Evolutionary conservation across 192 early-diverging fungal genomes (phyloP).

Genomic region (Bifiguratus adelaidae): DNA sequence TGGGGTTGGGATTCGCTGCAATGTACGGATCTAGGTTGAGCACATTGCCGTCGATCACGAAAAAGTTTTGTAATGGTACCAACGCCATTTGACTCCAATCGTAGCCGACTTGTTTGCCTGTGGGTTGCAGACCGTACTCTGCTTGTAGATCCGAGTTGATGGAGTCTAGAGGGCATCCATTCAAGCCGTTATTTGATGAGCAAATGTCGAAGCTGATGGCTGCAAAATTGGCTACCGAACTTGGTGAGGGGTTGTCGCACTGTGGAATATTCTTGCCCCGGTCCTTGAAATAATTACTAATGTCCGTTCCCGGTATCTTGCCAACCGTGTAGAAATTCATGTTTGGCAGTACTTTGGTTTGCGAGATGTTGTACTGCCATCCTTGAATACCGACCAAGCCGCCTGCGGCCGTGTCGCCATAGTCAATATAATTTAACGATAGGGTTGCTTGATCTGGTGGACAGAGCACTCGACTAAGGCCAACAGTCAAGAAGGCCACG

Average conservation of each 20-base stretch:
- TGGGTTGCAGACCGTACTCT: conserved; percentile 11
- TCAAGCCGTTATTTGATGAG: conserved; percentile 19
- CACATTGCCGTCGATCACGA: conserved; percentile 70
- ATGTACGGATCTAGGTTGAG: conserved; percentile 66
- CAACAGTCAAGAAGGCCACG: conserved; percentile 80
- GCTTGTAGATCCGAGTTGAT: not conserved
- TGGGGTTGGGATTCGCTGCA: conserved; percentile 13
- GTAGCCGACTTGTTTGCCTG: conserved; percentile 42
- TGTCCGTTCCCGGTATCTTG: conserved; percentile 43
- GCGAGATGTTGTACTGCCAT: conserved; percentile 29
- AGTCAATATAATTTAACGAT: conserved; percentile 37
- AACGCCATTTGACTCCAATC: conserved; percentile 49
- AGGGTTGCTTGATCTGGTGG: conserved; percentile 31
- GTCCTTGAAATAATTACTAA: conserved; percentile 35
- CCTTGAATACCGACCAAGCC: conserved; percentile 27
- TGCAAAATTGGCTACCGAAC: conserved; percentile 14
- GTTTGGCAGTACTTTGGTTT: not conserved
- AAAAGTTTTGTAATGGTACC: conserved; percentile 27
- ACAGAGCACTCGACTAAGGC: conserved; percentile 51
- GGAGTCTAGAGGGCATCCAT: conserved; percentile 15
- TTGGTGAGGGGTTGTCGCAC: conserved; percentile 19
- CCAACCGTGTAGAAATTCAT: conserved; percentile 19
- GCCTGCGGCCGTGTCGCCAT: conserved; percentile 16
- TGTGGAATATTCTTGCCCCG: conserved; percentile 7
- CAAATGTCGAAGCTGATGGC: conserved; percentile 31